Base-by-base conservation (phyloP, 768 basidiomycete species). In the Ramaria rubella region DNA sequence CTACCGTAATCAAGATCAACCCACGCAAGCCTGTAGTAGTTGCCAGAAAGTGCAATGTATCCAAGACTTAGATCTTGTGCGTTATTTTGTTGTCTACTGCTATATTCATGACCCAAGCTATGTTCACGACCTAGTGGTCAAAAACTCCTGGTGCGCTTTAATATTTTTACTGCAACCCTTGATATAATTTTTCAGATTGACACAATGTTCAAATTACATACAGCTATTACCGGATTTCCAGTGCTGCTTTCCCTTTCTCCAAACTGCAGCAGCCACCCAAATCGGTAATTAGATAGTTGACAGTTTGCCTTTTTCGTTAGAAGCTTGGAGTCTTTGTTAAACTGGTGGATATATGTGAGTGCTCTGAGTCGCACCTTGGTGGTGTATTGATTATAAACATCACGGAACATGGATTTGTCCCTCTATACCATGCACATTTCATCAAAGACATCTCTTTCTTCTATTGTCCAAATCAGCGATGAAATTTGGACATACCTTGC, bases 321-420 rank as follows among this genome's bases (percentile, higher is more conserved):
- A 56, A 27, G 55, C 55, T 23, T 56, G 43, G 42, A 49, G 43
- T 30, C 55, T 56, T 11, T 56, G 43, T 24, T 43, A 56, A 14
- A 56, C 44, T 23, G 55, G 55, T 3, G 55, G 26, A 27, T 56
- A 56, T 21, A 45, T 56, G 55, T 23, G 48, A 56, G 55, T 12
- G 12, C 9, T 27, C 27, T 38, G 36, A 11, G 36, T 38, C n/a
- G 36, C 11, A 38, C 29, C 14, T 48, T 29, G 24, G 27, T 33
- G 21, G 14, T 34, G 9, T 48, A 14, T 9, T 30, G 23, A n/a
- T 30, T 17, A 29, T 45, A 12, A 14, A 19, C 40, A 17, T 42
- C 23, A 42, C 40, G 15, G 15, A 15, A 5, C 40, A 21, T 17
- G 48, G 55, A 4, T 56, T 56, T 48, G 31, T 56, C 24, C 52